These are phyloP conservation scores for Syncephalastrum sp. DNA, from an alignment of 371 early-diverging fungal genomes.

Conservation along the genomic window DNA sequence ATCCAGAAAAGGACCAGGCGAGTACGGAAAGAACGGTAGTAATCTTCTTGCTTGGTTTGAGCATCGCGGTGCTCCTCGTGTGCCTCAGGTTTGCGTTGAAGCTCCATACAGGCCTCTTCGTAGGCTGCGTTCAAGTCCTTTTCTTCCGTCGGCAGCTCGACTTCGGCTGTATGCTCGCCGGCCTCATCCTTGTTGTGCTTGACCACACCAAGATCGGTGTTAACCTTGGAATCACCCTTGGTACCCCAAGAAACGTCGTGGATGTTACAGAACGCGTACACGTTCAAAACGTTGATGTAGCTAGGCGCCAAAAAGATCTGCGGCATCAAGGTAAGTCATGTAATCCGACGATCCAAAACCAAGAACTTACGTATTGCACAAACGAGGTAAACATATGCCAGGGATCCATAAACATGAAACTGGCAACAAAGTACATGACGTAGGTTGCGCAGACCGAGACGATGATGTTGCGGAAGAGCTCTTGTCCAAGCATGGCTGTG, in stretches of 20 bases:
- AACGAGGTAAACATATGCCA: constrained; percentile 66
- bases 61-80: constrained; percentile 65
- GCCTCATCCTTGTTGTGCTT: constrained; percentile 53
- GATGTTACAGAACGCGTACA: constrained; percentile 72
- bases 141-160: constrained; percentile 73
- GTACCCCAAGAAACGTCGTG: constrained; percentile 91
- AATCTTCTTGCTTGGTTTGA: constrained; percentile 81
- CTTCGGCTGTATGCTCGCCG: constrained; percentile 49
- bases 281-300: constrained; percentile 63
- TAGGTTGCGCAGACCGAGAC: constrained; percentile 66
- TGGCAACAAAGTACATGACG: constrained; percentile 63
- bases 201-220: constrained; percentile 65
- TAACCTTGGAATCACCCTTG: constrained; percentile 76
- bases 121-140: constrained; percentile 79
- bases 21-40: constrained; percentile 86
- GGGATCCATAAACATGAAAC: constrained; percentile 66
- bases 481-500: constrained; percentile 29
- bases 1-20: constrained; percentile 76
- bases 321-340: constrained; percentile 43
- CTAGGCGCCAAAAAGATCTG: constrained; percentile 63
- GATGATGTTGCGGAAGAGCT: constrained; percentile 57
- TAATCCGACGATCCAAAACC: constrained; percentile 5
- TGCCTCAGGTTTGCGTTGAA: constrained; percentile 47
- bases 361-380: constrained; percentile 35
- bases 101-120: constrained; percentile 64